Percentiles rank a stretch among this genome's conserved stretches.
phyloP scores from a whole-genome alignment of 805 yeast species.

The Wickerhamiella alocasiicola region DNA sequence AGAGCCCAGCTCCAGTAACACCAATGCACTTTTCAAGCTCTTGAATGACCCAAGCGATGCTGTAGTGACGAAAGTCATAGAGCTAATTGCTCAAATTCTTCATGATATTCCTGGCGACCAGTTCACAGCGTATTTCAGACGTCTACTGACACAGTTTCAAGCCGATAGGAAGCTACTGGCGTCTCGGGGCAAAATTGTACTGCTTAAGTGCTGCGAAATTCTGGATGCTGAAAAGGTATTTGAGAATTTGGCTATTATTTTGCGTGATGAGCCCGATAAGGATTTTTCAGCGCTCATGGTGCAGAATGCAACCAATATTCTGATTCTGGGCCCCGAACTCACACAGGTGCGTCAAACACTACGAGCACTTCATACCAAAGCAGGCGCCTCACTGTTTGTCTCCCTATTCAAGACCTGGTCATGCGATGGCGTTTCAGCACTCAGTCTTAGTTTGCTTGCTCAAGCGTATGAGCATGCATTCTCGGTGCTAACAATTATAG shows the following conservation, averaged over 20 bases:
- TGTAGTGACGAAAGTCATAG: constrained; percentile 62
- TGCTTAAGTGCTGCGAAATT: constrained; percentile 70
- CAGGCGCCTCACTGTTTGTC: constrained; percentile 60
- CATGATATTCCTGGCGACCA: constrained; percentile 60
- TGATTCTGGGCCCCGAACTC: constrained; percentile 77
- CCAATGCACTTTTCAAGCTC: constrained; percentile 66
- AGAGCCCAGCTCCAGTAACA: constrained; percentile 41
- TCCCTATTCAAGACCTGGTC: constrained; percentile 83
- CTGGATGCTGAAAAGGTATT: constrained; percentile 75
- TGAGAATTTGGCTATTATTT: constrained; percentile 62
- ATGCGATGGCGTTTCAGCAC: constrained; percentile 75
- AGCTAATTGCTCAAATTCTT: constrained; percentile 61
- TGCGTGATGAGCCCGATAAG: constrained; percentile 46
- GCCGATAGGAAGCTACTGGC: constrained; percentile 56
- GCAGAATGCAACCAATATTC: constrained; percentile 74
- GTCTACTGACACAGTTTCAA: constrained; percentile 56
- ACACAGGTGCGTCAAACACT: constrained; percentile 55
- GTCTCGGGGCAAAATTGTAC: constrained; percentile 66
- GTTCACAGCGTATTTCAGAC: constrained; percentile 62
- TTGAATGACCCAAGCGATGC: constrained; percentile 61
- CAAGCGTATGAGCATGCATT: constrained; percentile 83
- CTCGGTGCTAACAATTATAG: constrained; percentile 65
- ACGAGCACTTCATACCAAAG: constrained; percentile 42
- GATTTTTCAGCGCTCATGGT: constrained; percentile 70
- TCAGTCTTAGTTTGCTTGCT: constrained; percentile 73